Percentiles rank a stretch among this genome's conserved stretches.
Evolutionary conservation across 129 eudicot species (phyloP).

Genomic region (Flaveria brownii): DNA sequence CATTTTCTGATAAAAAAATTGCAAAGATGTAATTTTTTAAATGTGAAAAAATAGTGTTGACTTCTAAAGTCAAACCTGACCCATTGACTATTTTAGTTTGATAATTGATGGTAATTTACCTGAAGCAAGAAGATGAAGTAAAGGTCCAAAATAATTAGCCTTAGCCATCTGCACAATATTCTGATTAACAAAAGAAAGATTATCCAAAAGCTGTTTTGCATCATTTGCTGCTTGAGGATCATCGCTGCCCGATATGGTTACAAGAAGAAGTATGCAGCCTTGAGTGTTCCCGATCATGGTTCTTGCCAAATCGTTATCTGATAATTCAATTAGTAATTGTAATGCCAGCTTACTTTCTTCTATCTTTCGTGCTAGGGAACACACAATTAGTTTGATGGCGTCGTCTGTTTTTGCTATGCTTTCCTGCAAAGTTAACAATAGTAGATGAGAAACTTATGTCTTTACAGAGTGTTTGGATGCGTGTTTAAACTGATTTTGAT

Average conservation of each 20-base stretch:
- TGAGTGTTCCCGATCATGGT: conserved; percentile 43
- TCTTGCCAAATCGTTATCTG: conserved; percentile 39
- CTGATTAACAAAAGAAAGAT: conserved; percentile 43
- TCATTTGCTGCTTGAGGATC: conserved; percentile 50
- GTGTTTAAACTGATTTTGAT: too few species aligned
- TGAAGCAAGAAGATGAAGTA: conserved; percentile 48
- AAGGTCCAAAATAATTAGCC: conserved; percentile 51
- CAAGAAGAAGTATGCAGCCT: conserved; percentile 60
- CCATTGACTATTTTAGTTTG: background rate
- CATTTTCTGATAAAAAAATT: background rate
- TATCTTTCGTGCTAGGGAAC: conserved; percentile 52
- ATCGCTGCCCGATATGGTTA: conserved; percentile 44
- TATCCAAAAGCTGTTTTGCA: conserved; percentile 48
- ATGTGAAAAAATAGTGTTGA: background rate
- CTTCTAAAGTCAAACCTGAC: conserved; percentile 15
- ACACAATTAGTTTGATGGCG: conserved; percentile 43
- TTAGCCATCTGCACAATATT: conserved; percentile 57
- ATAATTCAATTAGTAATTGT: conserved; percentile 45
- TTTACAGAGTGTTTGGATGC: background rate
- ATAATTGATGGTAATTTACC: conserved; percentile 34
- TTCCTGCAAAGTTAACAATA: conserved; percentile 35
- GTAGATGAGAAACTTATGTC: background rate
- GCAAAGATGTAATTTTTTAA: background rate
- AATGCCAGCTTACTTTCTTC: conserved; percentile 56
- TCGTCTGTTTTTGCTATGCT: conserved; percentile 36